Conservation (phyloP, 768 basidiomycete genomes). For the Chalciporus sphaerocephalus region DNA sequence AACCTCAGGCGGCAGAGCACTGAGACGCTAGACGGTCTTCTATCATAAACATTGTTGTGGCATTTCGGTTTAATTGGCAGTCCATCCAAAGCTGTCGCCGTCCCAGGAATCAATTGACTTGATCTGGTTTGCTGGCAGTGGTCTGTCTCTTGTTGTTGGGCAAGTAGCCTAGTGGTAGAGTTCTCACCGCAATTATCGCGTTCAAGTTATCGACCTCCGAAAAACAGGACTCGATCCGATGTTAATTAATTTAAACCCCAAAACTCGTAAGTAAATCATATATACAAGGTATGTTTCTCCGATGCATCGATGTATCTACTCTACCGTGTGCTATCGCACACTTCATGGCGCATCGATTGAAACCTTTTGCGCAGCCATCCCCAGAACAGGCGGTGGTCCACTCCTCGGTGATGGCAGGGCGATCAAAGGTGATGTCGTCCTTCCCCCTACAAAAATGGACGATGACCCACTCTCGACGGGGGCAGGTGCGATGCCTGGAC, state of each 20-base stretch:
- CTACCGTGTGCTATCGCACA: no score
- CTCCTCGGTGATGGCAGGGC: constrained; percentile 11
- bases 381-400: constrained; percentile 3
- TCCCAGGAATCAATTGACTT: no score
- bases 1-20: no score
- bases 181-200: no score
- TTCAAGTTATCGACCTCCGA: not conserved
- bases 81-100: no score
- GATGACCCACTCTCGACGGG: constrained; percentile 9
- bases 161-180: no score
- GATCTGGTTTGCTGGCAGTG: no score
- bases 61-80: no score
- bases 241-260: not conserved
- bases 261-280: not conserved
- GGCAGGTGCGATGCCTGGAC: constrained; percentile 26
- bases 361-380: constrained; percentile 16
- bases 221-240: not conserved
- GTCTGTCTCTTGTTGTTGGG: no score
- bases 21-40: no score
- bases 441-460: constrained; percentile 10
- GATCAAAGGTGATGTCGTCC: constrained; percentile 26
- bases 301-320: not conserved
- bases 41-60: no score
- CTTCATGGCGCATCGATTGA: constrained; percentile 18
- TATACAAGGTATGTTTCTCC: not conserved